These are phyloP conservation scores for Scleroderma bovista DNA, from an alignment of 768 basidiomycete genomes.

Conservation along the genomic window DNA sequence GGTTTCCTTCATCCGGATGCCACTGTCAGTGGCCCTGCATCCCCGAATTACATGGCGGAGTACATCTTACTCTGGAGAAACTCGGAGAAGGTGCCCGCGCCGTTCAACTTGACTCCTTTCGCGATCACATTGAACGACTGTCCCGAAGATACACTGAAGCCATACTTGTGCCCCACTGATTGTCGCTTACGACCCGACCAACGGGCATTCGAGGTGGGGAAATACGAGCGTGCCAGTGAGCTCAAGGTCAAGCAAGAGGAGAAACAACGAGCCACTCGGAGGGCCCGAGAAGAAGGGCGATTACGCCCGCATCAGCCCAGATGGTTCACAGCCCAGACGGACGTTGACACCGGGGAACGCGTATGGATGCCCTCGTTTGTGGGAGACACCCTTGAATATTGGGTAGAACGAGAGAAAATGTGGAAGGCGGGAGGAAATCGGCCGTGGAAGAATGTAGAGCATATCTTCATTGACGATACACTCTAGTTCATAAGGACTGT, in stretches of 20 bases:
- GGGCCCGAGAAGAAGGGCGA: constrained; percentile 68
- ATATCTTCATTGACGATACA: constrained; percentile 72
- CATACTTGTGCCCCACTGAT: constrained; percentile 83
- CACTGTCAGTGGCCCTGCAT: constrained; percentile 40
- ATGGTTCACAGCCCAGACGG: constrained; percentile 83
- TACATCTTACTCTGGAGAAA: constrained; percentile 92
- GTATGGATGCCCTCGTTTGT: constrained; percentile 72
- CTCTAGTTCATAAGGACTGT: constrained; percentile 3
- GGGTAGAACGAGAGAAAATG: constrained; percentile 68
- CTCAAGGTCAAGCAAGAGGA: constrained; percentile 82
- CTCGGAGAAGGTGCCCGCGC: constrained; percentile 73
- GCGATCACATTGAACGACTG: constrained; percentile 91
- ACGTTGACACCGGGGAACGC: constrained; percentile 84
- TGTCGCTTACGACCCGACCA: constrained; percentile 92
- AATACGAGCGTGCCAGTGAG: constrained; percentile 77
- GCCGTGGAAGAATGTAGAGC: constrained; percentile 65
- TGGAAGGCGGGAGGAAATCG: constrained; percentile 37
- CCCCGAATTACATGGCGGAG: constrained; percentile 48
- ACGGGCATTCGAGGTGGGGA: constrained; percentile 86
- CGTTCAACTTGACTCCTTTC: constrained; percentile 94
- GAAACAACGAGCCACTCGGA: constrained; percentile 64
- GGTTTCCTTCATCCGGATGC: constrained; percentile 72
- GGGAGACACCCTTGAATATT: constrained; percentile 65
- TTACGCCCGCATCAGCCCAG: constrained; percentile 70
- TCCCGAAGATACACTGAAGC: constrained; percentile 59